A percentile compares a stretch with the other conserved stretches of the same genome.
Conservation (phyloP, 352 stramenopile genomes). For the Pilasporangium apinafurcum region DNA sequence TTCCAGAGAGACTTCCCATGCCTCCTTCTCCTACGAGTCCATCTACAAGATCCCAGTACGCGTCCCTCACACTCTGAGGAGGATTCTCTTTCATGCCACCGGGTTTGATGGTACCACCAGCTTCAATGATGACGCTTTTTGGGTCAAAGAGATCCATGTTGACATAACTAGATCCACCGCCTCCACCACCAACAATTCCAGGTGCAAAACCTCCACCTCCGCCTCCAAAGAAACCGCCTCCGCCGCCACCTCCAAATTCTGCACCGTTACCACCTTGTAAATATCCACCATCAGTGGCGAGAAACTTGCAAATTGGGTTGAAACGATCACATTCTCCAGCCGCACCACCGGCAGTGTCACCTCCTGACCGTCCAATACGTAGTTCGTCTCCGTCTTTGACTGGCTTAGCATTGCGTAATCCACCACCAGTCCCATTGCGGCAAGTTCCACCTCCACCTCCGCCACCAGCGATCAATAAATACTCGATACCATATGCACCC, state of each 20-base stretch:
- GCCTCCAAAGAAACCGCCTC: conserved; percentile 56
- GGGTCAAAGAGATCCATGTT: conserved; percentile 27
- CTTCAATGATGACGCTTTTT: conserved; percentile 39
- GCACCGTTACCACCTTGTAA: conserved; percentile 61
- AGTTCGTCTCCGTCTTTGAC: conserved; percentile 33
- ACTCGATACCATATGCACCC: conserved; percentile 56
- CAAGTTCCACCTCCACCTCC: conserved; percentile 66
- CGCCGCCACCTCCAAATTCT: conserved; percentile 66
- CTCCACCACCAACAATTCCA: conserved; percentile 60
- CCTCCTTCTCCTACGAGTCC: conserved; percentile 54
- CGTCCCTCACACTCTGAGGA: conserved; percentile 32
- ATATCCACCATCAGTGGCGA: conserved; percentile 31
- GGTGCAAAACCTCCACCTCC: conserved; percentile 63
- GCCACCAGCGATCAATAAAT: conserved; percentile 55
- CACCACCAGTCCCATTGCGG: conserved; percentile 46
- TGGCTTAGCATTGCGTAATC: conserved; percentile 11
- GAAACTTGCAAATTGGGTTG: conserved; percentile 63
- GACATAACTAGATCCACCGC: conserved; percentile 60
- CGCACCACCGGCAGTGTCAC: conserved; percentile 23
- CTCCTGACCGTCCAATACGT: conserved; percentile 41
- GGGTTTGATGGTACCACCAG: conserved; percentile 20
- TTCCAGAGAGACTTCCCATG: conserved; percentile 13
- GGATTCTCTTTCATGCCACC: conserved; percentile 50
- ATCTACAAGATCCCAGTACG: conserved; percentile 56
- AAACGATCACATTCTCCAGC: conserved; percentile 47